Base-by-base conservation (phyloP, 1,284 basidiomycete species). In the Melanopsichium pennsylvanicum region DNA sequence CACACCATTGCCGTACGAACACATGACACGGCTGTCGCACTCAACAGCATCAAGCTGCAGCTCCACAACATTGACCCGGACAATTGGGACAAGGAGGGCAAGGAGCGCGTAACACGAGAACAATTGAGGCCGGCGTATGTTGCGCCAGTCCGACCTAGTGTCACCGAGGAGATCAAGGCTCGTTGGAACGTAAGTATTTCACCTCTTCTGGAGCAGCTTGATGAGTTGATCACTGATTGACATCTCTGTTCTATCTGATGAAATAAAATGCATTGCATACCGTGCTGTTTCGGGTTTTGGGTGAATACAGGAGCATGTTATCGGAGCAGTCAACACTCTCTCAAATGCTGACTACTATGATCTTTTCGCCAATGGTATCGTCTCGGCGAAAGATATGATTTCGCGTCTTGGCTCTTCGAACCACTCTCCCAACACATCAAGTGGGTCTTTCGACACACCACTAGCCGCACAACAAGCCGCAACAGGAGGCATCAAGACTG, bases 21-120 rank as follows among this genome's bases (percentile, higher is more conserved):
- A 21, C 67, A 70, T 42, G 61, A 70, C 13, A 66, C 67, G 1
- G 61, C 58, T 2, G 35, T 66, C 0, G 42, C 61, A 25, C 57
- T 70, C 49, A 52, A 61, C 43, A n/a, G 49, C 2, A 60, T 66
- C 57, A 57, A 70, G 43, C 34, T 64, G 34, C 51, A 64, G 36
- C 61, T 70, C 45, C 56, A 66, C 57, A 61, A 70, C 35, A 64
- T 70, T 37, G 67, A 70, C n/a, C 67, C 67, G 7, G 67, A 70
- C 42, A 66, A 70, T 38, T 70, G 67, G 67, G 61, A 70, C 35
- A 61, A 58, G 41, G 41, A 61, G 29, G 67, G 67, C 38, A 61
- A 47, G 36, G 42, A 61, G 54, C 46, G 57, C 1, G 49, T 66
- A 6, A 29, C 52, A 0, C 46, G 43, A 13, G 52, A 64, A 25